Evolutionary conservation across 805 yeast genomes (phyloP), one percentile per base, ranked within the genome.

Genomic region (Myxozyma sirexii): DNA sequence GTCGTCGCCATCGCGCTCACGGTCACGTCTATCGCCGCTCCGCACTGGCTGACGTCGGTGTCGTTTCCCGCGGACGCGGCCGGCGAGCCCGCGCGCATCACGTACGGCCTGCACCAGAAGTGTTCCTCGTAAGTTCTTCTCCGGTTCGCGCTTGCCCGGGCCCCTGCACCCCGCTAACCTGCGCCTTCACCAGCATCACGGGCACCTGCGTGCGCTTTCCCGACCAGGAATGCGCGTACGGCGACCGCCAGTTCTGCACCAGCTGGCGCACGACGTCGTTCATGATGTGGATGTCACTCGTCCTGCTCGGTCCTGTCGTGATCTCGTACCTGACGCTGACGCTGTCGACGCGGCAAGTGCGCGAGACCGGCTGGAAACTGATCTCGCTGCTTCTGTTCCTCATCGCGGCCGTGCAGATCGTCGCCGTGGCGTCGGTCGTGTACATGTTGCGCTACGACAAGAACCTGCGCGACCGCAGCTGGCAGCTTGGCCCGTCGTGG

Each of bases 241-340:
- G 59, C 21, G 64, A 57, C 45, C 50, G 64, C 29, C 54, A 56
- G 26, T 60, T 60, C 48, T 60, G 64, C 54, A 57, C 44, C 37
- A 54, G 53, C 39, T 60, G 64, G 64, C 46, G 62, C 19, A 60
- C 64, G 4, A 48, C 59, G 7, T 49, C 64, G 39, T 60, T 60
- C 47, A 55, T 55, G 62, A 55, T 60, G 56, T 60, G 59, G 59
- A 31, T 60, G 49, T 57, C 64, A 4, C 29, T 60, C 31, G 60
- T 60, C 26, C 19, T 60, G n/a, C 45, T 57, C 12, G 64, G 62
- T 2, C 58, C 59, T 4, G 31, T 47, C 33, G 49, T 57, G 15
- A 38, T 55, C 27, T 56, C 64, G 6, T 57, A 60, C 50, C 13
- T 45, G 21, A 55, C 64, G 42, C 46, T 60, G 24, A 43, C 54